Evolutionary conservation across 2,329 filamentous ascomycete genomes (phyloP).

Genomic region (Verticillium alfalfae): DNA sequence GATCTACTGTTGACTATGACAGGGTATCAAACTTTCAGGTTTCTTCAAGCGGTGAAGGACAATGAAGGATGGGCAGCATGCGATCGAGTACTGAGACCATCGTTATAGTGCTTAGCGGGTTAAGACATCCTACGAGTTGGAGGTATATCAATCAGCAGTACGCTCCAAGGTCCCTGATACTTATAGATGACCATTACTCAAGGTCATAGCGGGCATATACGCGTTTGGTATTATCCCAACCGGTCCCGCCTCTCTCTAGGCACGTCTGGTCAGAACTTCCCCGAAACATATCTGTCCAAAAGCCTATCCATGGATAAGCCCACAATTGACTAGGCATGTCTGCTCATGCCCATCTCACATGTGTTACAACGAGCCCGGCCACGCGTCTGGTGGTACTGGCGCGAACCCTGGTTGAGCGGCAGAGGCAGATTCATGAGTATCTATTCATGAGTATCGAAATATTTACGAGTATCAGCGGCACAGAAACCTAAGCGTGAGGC

Average conservation of each 20-base stretch:
- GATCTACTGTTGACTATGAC: background rate
- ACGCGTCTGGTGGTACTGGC: background rate
- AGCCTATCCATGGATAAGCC: background rate
- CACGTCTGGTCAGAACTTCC: background rate
- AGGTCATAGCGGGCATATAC: background rate
- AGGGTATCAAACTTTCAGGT: background rate
- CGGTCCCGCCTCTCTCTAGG: background rate
- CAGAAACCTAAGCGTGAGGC: no score
- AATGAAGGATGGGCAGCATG: background rate
- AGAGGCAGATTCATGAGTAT: no score
- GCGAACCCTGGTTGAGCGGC: no score
- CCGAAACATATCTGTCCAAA: background rate
- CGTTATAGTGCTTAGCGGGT: no score
- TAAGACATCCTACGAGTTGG: background rate
- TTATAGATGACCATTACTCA: background rate
- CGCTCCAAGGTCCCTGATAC: background rate
- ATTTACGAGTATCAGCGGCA: no score
- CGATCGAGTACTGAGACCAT: background rate
- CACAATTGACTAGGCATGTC: no score
- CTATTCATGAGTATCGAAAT: no score
- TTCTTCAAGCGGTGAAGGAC: background rate
- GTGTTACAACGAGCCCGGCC: background rate
- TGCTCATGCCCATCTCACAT: background rate
- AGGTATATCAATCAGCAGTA: background rate
- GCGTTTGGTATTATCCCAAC: background rate